Evolutionary conservation across 208 protist species (phyloP).

Genomic region (Acanthamoeba royreba): DNA sequence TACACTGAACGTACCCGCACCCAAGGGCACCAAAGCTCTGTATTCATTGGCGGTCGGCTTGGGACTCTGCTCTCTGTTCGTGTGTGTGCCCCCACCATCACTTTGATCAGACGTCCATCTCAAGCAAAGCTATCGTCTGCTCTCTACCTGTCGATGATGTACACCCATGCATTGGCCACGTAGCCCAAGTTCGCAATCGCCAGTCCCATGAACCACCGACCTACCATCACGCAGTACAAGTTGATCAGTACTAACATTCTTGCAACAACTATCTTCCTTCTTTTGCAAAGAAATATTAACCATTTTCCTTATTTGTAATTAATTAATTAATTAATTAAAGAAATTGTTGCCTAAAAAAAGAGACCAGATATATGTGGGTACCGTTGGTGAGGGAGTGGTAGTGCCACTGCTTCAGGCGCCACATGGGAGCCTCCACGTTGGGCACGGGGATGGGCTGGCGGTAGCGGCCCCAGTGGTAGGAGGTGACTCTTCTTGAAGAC

Average conservation of each 20-base stretch:
- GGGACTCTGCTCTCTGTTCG: no score
- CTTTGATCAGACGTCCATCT: no score
- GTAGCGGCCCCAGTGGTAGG: constrained; percentile 11
- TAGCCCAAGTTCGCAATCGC: constrained; percentile 2
- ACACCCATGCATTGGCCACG: constrained; percentile 1
- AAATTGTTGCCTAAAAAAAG: no score
- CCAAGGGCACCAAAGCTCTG: not conserved
- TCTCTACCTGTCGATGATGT: not conserved
- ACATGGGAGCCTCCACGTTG: not conserved
- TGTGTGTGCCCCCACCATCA: no score
- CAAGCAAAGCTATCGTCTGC: no score
- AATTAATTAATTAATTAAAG: not conserved
- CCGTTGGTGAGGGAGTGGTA: constrained; percentile 36
- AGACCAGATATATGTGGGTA: not conserved
- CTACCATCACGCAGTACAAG: not conserved
- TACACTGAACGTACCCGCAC: no score
- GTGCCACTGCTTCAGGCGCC: constrained; percentile 20
- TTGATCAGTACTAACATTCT: no score
- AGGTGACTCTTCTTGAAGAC: no score
- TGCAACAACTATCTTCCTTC: no score
- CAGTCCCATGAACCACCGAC: not conserved
- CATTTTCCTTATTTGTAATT: not conserved
- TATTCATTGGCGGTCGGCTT: no score
- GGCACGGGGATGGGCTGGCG: not conserved
- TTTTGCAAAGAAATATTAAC: no score